A percentile compares a stretch with the other conserved stretches of the same genome.
Conservation (phyloP, 2,329 filamentous ascomycete genomes). For the Trichophyton schoenleinii region DNA sequence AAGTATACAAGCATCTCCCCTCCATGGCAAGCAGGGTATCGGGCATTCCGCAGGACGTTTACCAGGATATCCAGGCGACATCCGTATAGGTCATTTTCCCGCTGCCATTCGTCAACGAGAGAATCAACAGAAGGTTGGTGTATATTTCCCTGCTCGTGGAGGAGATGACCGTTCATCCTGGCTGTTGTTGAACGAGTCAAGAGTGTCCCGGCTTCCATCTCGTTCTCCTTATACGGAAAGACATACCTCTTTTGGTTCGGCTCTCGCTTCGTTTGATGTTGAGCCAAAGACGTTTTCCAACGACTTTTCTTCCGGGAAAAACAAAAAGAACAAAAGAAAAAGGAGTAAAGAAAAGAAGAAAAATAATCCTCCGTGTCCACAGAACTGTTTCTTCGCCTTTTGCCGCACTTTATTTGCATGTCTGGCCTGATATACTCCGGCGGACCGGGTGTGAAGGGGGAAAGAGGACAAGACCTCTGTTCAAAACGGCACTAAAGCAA, state of each 20-base stretch:
- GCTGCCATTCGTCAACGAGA: background rate
- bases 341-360: background rate
- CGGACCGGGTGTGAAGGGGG: background rate
- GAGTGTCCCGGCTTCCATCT: background rate
- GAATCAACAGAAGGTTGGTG: background rate
- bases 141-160: background rate
- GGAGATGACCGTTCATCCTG: background rate
- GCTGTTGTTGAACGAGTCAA: background rate
- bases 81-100: background rate
- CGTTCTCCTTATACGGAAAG: background rate
- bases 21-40: background rate
- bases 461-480: background rate
- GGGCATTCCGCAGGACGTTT: background rate
- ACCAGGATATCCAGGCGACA: background rate
- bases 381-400: background rate
- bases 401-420: background rate
- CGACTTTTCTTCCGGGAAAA: background rate
- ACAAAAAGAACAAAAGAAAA: background rate
- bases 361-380: background rate
- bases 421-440: background rate
- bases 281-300: background rate
- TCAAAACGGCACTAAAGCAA: background rate
- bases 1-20: background rate
- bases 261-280: background rate
- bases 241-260: background rate